Evolutionary conservation across 805 yeast species (phyloP), one percentile per base, ranked within the genome.

Genomic region (Lachancea sp.): DNA sequence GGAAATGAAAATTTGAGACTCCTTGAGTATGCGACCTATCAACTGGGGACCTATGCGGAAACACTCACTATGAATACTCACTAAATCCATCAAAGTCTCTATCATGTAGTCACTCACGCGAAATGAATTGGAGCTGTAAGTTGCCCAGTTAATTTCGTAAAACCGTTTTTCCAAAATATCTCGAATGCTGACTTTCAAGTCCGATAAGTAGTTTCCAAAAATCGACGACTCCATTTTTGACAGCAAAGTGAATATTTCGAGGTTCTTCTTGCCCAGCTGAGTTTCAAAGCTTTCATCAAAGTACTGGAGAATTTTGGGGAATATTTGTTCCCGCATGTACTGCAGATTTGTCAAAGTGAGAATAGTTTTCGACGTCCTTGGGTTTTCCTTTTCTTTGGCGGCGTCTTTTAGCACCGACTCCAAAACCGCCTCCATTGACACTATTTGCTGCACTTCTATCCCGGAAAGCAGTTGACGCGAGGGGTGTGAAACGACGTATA

Each of bases 301-400:
- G 42, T 64, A 63, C 39, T 69, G 70, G 12, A 79, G 56, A 16
- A 79, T 60, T 18, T 62, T 58, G 1, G 85, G 81, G 20, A 82
- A 65, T 2, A 76, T 67, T 2, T 54, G 59, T 18, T 63, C 65
- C 27, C 73, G 66, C 26, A 83, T 61, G 38, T 69, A 70, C 37
- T 71, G 73, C 38, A 82, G 59, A 53, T 81, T 82, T 36, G 80
- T 72, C 36, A 81, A 58, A 0, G 83, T 73, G 32, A 76, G 56
- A 31, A 79, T 63, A 12, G 78, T 67, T 47, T 75, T 75, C 6
- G 71, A 58, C 41, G 75, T 68, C 52, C 68, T 67, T 30, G 65
- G 58, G 18, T 61, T 60, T 30, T 66, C 68, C 37, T 62, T 66
- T 44, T 70, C 72, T 46, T 64, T 66, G 6, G 71, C 68, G 3